phyloP scores from a whole-genome alignment of 2,329 filamentous ascomycete genomes.

The Penicillium sp. region DNA sequence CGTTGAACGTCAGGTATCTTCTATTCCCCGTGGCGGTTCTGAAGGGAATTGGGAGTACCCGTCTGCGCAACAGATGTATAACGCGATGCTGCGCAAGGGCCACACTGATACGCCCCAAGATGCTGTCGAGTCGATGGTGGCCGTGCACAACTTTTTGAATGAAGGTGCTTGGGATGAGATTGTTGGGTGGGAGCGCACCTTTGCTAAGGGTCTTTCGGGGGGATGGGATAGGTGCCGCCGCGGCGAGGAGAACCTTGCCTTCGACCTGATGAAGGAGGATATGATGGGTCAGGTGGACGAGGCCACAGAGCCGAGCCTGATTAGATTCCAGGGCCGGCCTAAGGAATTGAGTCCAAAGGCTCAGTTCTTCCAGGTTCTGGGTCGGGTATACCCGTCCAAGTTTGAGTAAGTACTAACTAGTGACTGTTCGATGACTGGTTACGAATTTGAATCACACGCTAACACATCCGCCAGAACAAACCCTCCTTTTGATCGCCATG shows the following conservation, averaged over 20 bases:
- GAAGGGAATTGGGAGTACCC: conserved; percentile 95
- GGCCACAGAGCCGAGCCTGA: conserved; percentile 67
- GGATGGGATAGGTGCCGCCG: conserved; percentile 76
- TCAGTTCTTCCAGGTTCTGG: conserved; percentile 78
- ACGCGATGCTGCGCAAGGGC: conserved; percentile 92
- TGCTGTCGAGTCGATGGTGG: conserved; percentile 94
- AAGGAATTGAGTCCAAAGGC: conserved; percentile 92
- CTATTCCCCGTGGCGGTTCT: conserved; percentile 81
- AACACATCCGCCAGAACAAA: conserved; percentile 61
- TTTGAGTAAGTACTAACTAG: conserved; percentile 69
- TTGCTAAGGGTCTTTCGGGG: conserved; percentile 70
- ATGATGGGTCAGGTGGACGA: conserved; percentile 35
- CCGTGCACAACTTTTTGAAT: conserved; percentile 97
- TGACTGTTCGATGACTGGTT: too few species aligned
- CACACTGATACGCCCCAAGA: conserved; percentile 93
- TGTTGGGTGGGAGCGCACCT: conserved; percentile 88
- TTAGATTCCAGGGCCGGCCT: conserved; percentile 88
- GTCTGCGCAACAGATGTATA: conserved; percentile 99
- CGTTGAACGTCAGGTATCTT: conserved; percentile 79
- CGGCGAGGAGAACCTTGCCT: conserved; percentile 69
- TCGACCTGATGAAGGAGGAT: conserved; percentile 59
- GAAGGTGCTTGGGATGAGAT: conserved; percentile 98
- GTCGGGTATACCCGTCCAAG: conserved; percentile 75
- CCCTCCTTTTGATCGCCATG: conserved; percentile 93
- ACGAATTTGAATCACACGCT: too few species aligned